Base-by-base conservation (phyloP, 2,329 filamentous ascomycete species). In the Trichoderma sp. region DNA sequence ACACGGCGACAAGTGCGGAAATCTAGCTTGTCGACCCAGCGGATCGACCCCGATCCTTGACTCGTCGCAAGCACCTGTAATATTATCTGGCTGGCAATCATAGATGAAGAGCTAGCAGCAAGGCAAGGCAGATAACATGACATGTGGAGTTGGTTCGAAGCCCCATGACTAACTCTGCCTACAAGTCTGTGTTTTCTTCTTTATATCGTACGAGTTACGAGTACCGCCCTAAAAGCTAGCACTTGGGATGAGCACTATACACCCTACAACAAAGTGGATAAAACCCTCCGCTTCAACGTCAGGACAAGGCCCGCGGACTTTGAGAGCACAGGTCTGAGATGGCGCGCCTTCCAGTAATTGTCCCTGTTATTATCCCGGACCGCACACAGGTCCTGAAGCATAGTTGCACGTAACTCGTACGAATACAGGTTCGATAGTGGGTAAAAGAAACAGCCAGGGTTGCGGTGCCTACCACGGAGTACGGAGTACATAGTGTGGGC, bases 271-370 rank as follows among this genome's bases (percentile, higher is more conserved):
- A 21, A 56, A 53, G 68, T 62, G 59, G 38, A 50, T 33, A 33
- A 33, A 6, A 50, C 14, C 68, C 59, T 63, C 35, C 59, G 38
- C 68, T 27, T 72, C 50, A 29, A 31, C 33, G 68, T 62, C 59
- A 63, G 59, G 68, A 72, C 59, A 63, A 18, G 68, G 68, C 68
- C 68, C 56, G 68, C 68, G 59, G 68, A 50, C 27, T 72, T 60
- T 60, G 35, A 33, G n/a, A 21, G 27, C 27, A 27, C 27, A 29
- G 29, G 35, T 33, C 56, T n/a, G 18, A 45, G 31, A 63, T 27
- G 16, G 68, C 33, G 68, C 68, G 68, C 68, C 56, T 71, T 62
- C 59, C 68, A 72, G 33, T 64, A 24, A 35, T 31, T 33, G 27
- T 63, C 38, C 35, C 35, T 31, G 38, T 35, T n/a, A 63, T 72